These are phyloP conservation scores for Polygonum maritimum DNA, from an alignment of 148 eudicot genomes.

Conservation along the genomic window DNA sequence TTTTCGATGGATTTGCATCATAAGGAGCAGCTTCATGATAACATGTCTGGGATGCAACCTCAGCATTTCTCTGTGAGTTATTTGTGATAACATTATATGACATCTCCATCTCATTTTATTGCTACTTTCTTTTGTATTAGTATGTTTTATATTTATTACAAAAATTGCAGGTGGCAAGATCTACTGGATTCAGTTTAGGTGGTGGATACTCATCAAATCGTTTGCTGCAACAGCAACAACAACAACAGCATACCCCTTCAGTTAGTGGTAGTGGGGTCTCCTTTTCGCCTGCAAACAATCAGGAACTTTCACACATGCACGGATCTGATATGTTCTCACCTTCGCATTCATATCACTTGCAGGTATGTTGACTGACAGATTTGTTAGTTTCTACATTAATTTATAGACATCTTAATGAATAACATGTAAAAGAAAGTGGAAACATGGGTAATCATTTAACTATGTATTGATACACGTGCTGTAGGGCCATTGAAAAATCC, in stretches of 20 bases:
- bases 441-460: neutral
- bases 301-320: conserved; percentile 34
- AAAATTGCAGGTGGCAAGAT: conserved; percentile 42
- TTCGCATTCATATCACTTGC: conserved; percentile 21
- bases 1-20: conserved; percentile 38
- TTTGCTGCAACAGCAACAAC: conserved; percentile 46
- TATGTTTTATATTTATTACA: too few species aligned
- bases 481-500: neutral
- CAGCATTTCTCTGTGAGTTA: conserved; percentile 52
- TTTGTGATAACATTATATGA: neutral
- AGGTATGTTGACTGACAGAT: conserved; percentile 13
- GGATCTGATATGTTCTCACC: conserved; percentile 36
- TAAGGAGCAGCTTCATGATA: conserved; percentile 56
- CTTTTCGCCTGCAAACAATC: conserved; percentile 36
- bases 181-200: conserved; percentile 43
- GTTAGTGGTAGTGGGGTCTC: conserved; percentile 33
- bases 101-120: too few species aligned
- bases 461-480: neutral
- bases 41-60: conserved; percentile 41
- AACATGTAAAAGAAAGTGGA: neutral
- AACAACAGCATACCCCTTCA: conserved; percentile 49
- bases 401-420: neutral
- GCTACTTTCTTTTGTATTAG: too few species aligned
- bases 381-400: neutral
- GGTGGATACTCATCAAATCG: conserved; percentile 40